Conservation (phyloP, 768 basidiomycete genomes). For the Psilocybe azurescens region DNA sequence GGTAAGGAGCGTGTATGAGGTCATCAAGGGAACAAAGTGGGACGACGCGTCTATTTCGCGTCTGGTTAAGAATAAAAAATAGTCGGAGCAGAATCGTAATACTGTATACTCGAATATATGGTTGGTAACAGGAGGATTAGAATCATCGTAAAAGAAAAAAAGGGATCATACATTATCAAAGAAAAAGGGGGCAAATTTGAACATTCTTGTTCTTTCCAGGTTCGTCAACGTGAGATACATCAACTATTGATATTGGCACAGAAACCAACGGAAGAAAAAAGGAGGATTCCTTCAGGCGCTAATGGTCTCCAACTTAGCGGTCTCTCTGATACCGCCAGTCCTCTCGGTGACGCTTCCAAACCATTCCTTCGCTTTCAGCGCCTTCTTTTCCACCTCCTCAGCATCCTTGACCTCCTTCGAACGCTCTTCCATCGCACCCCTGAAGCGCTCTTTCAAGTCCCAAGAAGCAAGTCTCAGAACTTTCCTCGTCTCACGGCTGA, state of each 20-base stretch:
- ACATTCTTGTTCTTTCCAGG: constrained; percentile 2
- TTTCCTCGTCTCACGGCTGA: constrained; percentile 89
- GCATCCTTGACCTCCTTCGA: constrained; percentile 76
- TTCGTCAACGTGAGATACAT: not conserved
- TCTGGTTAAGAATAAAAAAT: constrained; percentile 8
- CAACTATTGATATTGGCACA: not conserved
- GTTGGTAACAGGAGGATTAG: constrained; percentile 9
- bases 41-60: constrained; percentile 26
- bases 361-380: constrained; percentile 72
- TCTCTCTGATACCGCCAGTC: constrained; percentile 49
- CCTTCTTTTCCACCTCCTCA: constrained; percentile 77
- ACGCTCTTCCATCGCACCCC: constrained; percentile 78
- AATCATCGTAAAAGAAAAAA: constrained; percentile 10
- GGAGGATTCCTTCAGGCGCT: constrained; percentile 26
- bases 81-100: constrained; percentile 21
- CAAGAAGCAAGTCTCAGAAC: constrained; percentile 89
- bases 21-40: constrained; percentile 1
- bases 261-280: not conserved
- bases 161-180: constrained; percentile 9
- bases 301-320: constrained; percentile 33
- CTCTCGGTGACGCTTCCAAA: constrained; percentile 61
- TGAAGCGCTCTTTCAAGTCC: constrained; percentile 87
- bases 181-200: constrained; percentile 1
- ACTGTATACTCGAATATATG: constrained; percentile 7
- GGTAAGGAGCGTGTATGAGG: constrained; percentile 25